Evolutionary conservation across 768 basidiomycete genomes (phyloP), one percentile per base, ranked within the genome.

Genomic region (Leccinum truebloodii): DNA sequence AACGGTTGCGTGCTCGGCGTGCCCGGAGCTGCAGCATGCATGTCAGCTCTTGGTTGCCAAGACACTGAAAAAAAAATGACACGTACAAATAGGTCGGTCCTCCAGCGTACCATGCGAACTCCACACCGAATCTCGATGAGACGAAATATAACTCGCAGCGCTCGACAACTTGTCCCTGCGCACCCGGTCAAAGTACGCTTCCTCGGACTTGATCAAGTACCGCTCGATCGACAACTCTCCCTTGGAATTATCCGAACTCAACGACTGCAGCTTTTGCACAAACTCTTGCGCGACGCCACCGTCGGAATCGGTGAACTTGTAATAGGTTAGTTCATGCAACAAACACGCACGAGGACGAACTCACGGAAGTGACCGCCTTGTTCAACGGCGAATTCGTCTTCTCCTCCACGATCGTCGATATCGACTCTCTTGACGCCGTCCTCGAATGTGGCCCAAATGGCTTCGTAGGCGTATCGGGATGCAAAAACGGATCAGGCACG

Each of bases 171-270:
- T 95, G 66, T 95, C 93, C 74, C 87, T 90, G 70, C 90, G 86
- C 63, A 95, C 91, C 70, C 87, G 89, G 61, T 91, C 88, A 75
- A 96, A 96, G 86, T 94, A 97, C 0, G 86, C 86, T 69, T 95
- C 93, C 76, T 97, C 95, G 64, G 90, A 94, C 79, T 95, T 96
- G 63, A 86, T 80, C 64, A 97, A 77, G 81, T 80, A 97, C 73
- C 90, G 90, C 73, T 96, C 95, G 65, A 97, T 97, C 34, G 93
- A 96, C 26, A 97, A 73, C 65, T 96, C 94, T 56, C 86, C 84
- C 77, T 94, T 92, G 6, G 95, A 95, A 72, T 96, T 97, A 58
- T 93, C 90, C 0, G 94, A 80, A 49, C 83, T 87, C 59, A 96
- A 82, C 59, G 71, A 70, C 69, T 93, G 89, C 44, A 97, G 76